Evolutionary conservation across 2,329 filamentous ascomycete species (phyloP).

Genomic region (Aphanocladium album): DNA sequence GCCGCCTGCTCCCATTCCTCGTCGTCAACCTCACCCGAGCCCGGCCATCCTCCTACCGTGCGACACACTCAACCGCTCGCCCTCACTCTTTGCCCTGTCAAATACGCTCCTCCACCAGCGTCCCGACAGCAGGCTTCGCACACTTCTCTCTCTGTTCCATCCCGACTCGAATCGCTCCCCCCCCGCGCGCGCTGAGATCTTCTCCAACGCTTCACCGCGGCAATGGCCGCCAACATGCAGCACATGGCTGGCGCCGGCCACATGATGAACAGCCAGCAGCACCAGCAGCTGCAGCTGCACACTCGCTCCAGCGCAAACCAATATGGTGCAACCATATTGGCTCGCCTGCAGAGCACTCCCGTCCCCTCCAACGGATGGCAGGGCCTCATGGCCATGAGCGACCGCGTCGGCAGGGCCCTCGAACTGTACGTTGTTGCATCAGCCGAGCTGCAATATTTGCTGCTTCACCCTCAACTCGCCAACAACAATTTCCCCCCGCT

Average conservation of each 20-base stretch:
- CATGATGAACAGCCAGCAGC: slow-evolving; percentile 38
- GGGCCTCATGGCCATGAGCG: slow-evolving; percentile 29
- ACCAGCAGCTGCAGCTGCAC: slow-evolving; percentile 31
- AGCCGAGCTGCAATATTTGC: neutral
- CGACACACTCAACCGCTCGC: neutral
- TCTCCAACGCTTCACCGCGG: slow-evolving; percentile 27
- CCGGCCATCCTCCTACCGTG: neutral
- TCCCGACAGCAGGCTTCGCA: neutral
- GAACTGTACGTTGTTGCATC: slow-evolving; percentile 33
- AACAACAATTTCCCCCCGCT: neutral
- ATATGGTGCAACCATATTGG: slow-evolving; percentile 36
- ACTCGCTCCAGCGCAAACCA: slow-evolving; percentile 17
- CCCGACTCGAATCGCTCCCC: too few relatives aligned
- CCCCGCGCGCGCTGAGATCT: neutral
- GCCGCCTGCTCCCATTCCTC: neutral
- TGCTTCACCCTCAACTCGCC: neutral
- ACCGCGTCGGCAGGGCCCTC: slow-evolving; percentile 39
- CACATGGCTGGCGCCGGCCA: slow-evolving; percentile 44
- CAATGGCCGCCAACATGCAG: slow-evolving; percentile 58
- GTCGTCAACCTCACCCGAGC: neutral
- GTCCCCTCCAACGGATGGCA: slow-evolving; percentile 33
- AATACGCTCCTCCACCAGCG: neutral
- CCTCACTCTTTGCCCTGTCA: neutral
- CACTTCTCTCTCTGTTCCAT: too few relatives aligned
- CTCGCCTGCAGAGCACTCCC: slow-evolving; percentile 31